phyloP scores from a whole-genome alignment of 1,139 yeast species.

The Kurtzmaniella quercitrusa region DNA sequence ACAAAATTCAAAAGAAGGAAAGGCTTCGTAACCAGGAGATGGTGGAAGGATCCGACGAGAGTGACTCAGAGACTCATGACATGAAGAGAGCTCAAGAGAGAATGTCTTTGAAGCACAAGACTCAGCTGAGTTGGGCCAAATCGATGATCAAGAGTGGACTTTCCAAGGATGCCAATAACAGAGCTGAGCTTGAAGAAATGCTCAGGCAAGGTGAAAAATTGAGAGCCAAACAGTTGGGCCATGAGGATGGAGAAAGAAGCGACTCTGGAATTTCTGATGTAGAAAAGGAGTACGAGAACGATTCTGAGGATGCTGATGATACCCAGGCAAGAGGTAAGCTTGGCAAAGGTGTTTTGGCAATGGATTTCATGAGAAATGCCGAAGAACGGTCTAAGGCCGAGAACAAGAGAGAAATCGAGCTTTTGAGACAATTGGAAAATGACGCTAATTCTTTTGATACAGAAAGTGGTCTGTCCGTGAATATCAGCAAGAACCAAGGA shows the following conservation, averaged over 20 bases:
- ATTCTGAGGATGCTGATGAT: slow-evolving; percentile 25
- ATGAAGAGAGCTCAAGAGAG: slow-evolving; percentile 81
- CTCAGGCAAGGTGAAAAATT: slow-evolving; percentile 79
- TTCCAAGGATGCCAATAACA: slow-evolving; percentile 76
- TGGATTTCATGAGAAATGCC: slow-evolving; percentile 94
- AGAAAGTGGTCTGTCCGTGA: slow-evolving; percentile 34
- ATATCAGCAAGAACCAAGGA: slow-evolving; percentile 62
- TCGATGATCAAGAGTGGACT: slow-evolving; percentile 87
- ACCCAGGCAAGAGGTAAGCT: slow-evolving; percentile 35
- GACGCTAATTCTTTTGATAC: slow-evolving; percentile 40
- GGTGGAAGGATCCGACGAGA: slow-evolving; percentile 60
- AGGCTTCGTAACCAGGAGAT: slow-evolving; percentile 62
- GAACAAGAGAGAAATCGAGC: slow-evolving; percentile 50
- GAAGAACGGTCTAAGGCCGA: slow-evolving; percentile 58
- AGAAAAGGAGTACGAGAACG: slow-evolving; percentile 42
- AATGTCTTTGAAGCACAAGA: slow-evolving; percentile 87
- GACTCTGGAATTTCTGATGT: slow-evolving; percentile 49
- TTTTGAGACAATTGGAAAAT: slow-evolving; percentile 41
- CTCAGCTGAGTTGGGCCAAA: slow-evolving; percentile 87
- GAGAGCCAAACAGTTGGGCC: slow-evolving; percentile 70
- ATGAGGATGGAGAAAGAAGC: slow-evolving; percentile 50
- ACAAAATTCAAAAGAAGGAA: slow-evolving; percentile 83
- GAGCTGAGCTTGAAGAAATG: slow-evolving; percentile 94
- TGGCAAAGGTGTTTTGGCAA: slow-evolving; percentile 84
- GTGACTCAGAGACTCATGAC: slow-evolving; percentile 62